These are phyloP conservation scores for Lipomyces chichibuensis DNA, from an alignment of 805 yeast genomes.

Conservation along the genomic window DNA sequence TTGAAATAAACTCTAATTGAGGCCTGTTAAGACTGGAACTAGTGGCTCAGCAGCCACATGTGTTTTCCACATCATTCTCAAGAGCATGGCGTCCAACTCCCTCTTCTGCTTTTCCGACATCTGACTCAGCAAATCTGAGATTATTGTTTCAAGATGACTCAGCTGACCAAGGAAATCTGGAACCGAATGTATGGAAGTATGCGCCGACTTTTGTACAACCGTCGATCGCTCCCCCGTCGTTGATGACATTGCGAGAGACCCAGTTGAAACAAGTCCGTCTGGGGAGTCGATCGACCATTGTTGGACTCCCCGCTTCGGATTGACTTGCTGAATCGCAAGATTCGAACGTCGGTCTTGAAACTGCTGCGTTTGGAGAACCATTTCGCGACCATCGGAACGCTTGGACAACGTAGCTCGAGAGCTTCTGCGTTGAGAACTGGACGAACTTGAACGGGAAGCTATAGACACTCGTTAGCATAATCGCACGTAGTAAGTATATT, in stretches of 20 bases:
- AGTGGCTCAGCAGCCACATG: slow-evolving; percentile 4
- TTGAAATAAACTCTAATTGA: neutral
- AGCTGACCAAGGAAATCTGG: slow-evolving; percentile 20
- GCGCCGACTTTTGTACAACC: neutral
- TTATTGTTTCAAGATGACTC: neutral
- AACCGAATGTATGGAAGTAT: slow-evolving; percentile 7
- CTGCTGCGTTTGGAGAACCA: neutral
- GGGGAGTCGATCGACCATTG: neutral
- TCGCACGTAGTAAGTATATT: neutral
- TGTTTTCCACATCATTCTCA: slow-evolving; percentile 13
- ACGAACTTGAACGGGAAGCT: neutral
- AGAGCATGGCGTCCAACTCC: slow-evolving; percentile 9
- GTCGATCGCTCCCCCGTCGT: neutral
- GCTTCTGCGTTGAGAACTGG: neutral
- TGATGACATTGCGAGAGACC: neutral
- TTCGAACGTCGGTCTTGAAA: neutral
- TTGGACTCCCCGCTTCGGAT: neutral
- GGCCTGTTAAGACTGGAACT: neutral
- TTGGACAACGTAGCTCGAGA: neutral
- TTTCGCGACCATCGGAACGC: neutral
- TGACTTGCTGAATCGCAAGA: neutral
- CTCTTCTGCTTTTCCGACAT: slow-evolving; percentile 9
- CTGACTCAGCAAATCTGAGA: neutral
- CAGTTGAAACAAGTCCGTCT: neutral
- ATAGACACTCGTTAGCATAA: neutral